Evolutionary conservation across 768 basidiomycete genomes (phyloP), one percentile per base, ranked within the genome.

Genomic region (Ephemerocybe angulata): DNA sequence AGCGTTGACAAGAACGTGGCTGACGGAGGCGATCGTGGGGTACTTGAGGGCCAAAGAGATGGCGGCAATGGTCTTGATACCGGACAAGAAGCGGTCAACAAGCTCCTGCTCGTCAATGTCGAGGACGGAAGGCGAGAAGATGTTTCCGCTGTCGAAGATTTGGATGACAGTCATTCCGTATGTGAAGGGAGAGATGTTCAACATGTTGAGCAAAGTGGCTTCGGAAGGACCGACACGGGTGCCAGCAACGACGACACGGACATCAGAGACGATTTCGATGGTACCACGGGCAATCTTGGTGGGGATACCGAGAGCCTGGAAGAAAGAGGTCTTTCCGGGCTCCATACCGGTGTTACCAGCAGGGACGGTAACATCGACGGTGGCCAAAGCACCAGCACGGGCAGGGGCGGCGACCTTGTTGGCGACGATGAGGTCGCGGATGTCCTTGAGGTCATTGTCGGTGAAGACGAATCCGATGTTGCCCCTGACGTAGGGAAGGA

Each of bases 381-480:
- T 90, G 33, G 96, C 95, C 65, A 86, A 83, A 31, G 96, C 96
- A 82, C 95, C 96, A 60, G 97, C 95, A 82, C 97, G 93, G 62
- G 97, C 97, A 43, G 97, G 97, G 49, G 97, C 97, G 52, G 93
- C 92, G 60, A 99, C 95, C 80, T 95, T 95, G 88, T 98, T 98
- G 71, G 93, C 84, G 64, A 90, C 70, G 75, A 98, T 97, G 68
- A 93, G 75, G 43, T 93, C 91, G 61, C 97, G 94, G 61, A 98
- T 64, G 38, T 98, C 96, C 78, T 97, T 94, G 68, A 98, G 86
- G 68, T 99, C 97, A 44, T 72, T 75, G 25, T 82, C 72, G 63
- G 97, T 96, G 83, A 98, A 99, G 71, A 99, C 96, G 79, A 99
- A 99, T 47, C 97, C 97, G 65, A 99, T 90, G 85, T 99, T 99